These are phyloP conservation scores for Cylindricascospora bacillispora DNA, from an alignment of 1,139 yeast species.

Conservation along the genomic window DNA sequence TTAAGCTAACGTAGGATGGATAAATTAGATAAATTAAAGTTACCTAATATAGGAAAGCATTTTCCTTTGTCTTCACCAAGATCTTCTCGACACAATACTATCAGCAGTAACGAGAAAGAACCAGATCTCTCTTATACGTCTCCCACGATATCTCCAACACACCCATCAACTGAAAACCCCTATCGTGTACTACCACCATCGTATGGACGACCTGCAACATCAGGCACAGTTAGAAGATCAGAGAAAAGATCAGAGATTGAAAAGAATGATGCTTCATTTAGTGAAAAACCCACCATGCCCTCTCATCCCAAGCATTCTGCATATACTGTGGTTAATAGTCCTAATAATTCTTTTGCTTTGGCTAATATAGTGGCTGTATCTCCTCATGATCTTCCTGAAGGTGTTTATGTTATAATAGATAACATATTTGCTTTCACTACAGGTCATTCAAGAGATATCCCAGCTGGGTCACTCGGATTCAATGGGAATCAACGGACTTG, in stretches of 20 bases:
- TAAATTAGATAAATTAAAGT: neutral
- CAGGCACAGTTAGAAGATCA: too few relatives aligned
- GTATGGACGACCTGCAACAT: too few relatives aligned
- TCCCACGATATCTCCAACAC: too few relatives aligned
- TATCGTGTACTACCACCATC: too few relatives aligned
- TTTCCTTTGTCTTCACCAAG: neutral
- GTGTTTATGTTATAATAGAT: constrained; percentile 50
- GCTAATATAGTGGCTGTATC: constrained; percentile 69
- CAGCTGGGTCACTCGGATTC: constrained; percentile 68
- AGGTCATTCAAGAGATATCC: constrained; percentile 39
- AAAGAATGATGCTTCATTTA: too few relatives aligned
- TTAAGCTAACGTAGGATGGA: too few relatives aligned
- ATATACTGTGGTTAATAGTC: constrained; percentile 43
- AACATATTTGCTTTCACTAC: constrained; percentile 69
- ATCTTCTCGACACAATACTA: too few relatives aligned
- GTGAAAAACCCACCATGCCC: too few relatives aligned
- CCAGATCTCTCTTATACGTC: too few relatives aligned
- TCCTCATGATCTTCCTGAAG: constrained; percentile 58
- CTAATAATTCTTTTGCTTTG: constrained; percentile 53
- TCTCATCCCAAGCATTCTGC: constrained; percentile 4
- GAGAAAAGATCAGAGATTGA: too few relatives aligned
- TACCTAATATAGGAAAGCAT: neutral
- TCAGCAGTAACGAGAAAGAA: too few relatives aligned
- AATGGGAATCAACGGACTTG: constrained; percentile 84
- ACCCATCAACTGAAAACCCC: too few relatives aligned